Conservation (phyloP, 192 early-diverging fungal genomes). For the Backusella luteola region DNA sequence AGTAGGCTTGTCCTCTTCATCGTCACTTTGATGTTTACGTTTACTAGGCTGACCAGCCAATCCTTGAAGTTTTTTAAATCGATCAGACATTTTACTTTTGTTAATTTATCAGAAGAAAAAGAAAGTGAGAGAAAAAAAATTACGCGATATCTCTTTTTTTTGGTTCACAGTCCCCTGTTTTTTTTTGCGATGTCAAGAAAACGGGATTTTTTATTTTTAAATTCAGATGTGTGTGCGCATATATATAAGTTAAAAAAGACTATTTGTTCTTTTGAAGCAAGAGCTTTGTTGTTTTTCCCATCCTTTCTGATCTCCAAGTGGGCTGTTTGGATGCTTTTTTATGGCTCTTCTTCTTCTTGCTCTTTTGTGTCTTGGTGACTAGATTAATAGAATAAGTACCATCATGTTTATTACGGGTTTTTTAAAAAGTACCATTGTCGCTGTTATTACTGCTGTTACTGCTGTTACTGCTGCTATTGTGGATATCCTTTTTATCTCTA, state of each 20-base stretch:
- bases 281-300: background rate
- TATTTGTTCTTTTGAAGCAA: background rate
- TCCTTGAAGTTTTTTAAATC: conserved; percentile 15
- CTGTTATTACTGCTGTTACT: background rate
- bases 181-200: background rate
- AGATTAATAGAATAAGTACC: background rate
- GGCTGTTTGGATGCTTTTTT: background rate
- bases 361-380: background rate
- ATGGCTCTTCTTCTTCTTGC: background rate
- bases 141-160: background rate
- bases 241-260: background rate
- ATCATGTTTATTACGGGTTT: background rate
- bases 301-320: background rate
- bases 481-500: too few relatives aligned
- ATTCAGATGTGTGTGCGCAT: background rate
- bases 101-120: background rate
- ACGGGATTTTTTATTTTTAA: background rate
- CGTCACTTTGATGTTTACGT: conserved; percentile 7
- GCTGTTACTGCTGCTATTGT: background rate
- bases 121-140: conserved; percentile 1
- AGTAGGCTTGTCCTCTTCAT: conserved; percentile 5
- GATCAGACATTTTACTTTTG: conserved; percentile 13
- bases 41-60: background rate
- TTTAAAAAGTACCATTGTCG: background rate
- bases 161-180: background rate